Evolutionary conservation across 139 green algal species (phyloP).

Genomic region (Mesotaenium endlicherianum): DNA sequence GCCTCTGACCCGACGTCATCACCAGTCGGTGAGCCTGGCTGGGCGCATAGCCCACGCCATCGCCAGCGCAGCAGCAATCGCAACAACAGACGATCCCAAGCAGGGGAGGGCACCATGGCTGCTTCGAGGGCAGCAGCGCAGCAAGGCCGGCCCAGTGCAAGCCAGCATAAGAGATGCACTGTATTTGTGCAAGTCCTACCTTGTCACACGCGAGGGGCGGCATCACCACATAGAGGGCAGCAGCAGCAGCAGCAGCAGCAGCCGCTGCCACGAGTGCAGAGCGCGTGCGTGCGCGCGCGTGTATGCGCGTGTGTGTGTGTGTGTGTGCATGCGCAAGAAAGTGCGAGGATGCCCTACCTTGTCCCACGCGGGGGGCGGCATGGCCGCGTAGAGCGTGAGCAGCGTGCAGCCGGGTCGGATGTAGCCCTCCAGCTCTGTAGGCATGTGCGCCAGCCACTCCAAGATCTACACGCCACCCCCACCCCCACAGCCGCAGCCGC

Average conservation of each 20-base stretch:
- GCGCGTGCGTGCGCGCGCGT: neutral
- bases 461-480: constrained; percentile 37
- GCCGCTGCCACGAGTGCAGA: neutral
- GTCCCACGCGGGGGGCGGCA: constrained; percentile 8
- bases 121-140: too few species aligned
- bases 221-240: neutral
- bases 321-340: neutral
- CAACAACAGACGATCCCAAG: too few species aligned
- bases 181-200: neutral
- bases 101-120: too few species aligned
- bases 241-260: neutral
- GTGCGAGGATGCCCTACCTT: constrained; percentile 6
- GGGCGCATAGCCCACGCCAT: too few species aligned
- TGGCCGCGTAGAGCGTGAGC: constrained; percentile 4
- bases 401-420: constrained; percentile 32
- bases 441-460: constrained; percentile 27
- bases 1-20: too few species aligned
- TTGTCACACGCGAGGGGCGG: neutral
- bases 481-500: too few species aligned
- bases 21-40: too few species aligned
- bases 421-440: constrained; percentile 31
- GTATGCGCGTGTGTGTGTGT: neutral
- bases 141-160: too few species aligned
- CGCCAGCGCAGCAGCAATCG: too few species aligned
- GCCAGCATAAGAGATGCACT: too few species aligned